Conservation (phyloP, 768 basidiomycete species). For the Cyathus striatus region DNA sequence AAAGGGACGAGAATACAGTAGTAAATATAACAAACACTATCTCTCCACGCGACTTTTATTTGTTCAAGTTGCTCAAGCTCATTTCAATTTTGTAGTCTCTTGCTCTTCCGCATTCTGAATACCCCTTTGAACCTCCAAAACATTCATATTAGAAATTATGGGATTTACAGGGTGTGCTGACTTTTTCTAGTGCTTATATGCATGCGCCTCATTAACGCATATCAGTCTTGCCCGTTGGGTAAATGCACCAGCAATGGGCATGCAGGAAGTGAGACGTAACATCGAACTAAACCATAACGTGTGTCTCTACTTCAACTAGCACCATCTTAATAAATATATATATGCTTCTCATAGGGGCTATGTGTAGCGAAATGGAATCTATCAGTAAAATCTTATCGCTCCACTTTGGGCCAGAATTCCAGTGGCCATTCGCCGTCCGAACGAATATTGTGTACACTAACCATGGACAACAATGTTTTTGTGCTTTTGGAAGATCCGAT, state of each 20-base stretch:
- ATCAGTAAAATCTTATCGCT: conserved; percentile 69
- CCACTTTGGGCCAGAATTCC: conserved; percentile 55
- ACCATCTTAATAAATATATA: conserved; percentile 8
- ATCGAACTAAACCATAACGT: conserved; percentile 69
- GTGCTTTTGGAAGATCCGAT: conserved; percentile 73
- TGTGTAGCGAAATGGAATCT: conserved; percentile 64
- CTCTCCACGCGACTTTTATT: too few species aligned
- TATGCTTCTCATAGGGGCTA: conserved; percentile 42
- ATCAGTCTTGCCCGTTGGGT: conserved; percentile 74
- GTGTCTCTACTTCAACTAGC: conserved; percentile 12
- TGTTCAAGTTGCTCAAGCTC: neutral
- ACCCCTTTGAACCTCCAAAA: too few species aligned
- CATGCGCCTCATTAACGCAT: conserved; percentile 4
- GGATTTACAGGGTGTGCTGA: conserved; percentile 55
- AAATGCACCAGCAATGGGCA: conserved; percentile 71
- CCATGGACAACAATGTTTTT: conserved; percentile 78
- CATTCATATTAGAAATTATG: too few species aligned
- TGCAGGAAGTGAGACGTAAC: conserved; percentile 66
- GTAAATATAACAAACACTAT: too few species aligned
- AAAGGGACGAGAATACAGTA: too few species aligned
- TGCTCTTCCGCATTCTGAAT: conserved; percentile 13
- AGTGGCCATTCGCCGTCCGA: conserved; percentile 50
- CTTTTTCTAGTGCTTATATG: conserved; percentile 1
- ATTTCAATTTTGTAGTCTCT: conserved; percentile 17
- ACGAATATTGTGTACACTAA: conserved; percentile 69